Base-by-base conservation (phyloP, 768 basidiomycete species). In the Neoboletus subvelutipes region DNA sequence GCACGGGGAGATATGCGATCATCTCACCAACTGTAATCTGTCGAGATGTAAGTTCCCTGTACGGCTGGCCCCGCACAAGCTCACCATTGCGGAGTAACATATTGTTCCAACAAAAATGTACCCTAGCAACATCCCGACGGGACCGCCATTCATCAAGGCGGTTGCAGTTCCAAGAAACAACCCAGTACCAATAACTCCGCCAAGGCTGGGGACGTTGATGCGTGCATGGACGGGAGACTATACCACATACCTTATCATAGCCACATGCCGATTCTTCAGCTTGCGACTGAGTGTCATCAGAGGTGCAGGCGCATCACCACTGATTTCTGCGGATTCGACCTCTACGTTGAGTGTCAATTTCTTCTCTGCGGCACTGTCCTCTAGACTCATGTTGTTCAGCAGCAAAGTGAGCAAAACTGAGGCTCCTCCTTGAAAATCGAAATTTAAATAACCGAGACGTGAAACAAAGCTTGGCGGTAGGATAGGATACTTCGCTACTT, bases 1-100 rank as follows among this genome's bases (percentile, higher is more conserved):
- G 67, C 5, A 79, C 63, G 20, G 77, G 76, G n/a, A 80, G 68
- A 54, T 70, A 77, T 5, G 77, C 66, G 8, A 77, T 70, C 79
- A 79, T 77, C 51, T 78, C 77, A 28, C 78, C 78, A 4, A 64
- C 34, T 33, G 72, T 62, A 12, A 67, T 66, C 57, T 61, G 22
- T 31, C 22, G 18, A 51, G 29, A 39, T 36, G 26, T 37, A 31
- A 52, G 45, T 20, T 45, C 22, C 26, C 11, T 18, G 29, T 1
- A 10, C 17, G 5, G 11, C 13, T 33, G 6, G 9, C 7, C n/a
- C 24, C 9, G 5, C 28, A 20, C 9, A 24, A 13, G n/a, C 65
- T 45, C 29, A 74, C 75, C 71, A 73, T 73, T 28, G 71, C 67
- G 10, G 64, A 63, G 50, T 71, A 74, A 36, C 71, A 73, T 17